Evolutionary conservation across 2,329 filamentous ascomycete genomes (phyloP).

Genomic region (Diplodia seriata): DNA sequence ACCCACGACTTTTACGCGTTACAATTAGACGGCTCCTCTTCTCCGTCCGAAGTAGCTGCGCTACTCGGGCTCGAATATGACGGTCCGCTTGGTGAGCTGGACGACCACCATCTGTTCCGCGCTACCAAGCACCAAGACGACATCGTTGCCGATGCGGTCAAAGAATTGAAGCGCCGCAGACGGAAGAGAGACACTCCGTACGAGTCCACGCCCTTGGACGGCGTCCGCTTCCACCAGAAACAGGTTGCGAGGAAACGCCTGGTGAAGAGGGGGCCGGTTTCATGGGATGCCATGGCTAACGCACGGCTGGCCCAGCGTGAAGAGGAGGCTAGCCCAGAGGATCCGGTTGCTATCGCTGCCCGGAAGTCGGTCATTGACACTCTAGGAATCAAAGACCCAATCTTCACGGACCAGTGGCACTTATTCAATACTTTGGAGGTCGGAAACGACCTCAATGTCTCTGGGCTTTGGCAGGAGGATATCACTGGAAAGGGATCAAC

Average conservation of each 20-base stretch:
- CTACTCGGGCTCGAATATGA: slow-evolving; percentile 80
- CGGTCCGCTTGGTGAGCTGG: slow-evolving; percentile 77
- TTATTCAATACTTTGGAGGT: slow-evolving; percentile 80
- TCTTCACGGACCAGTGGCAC: slow-evolving; percentile 96
- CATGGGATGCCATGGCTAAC: background rate
- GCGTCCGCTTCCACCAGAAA: slow-evolving; percentile 80
- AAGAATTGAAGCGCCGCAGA: slow-evolving; percentile 63
- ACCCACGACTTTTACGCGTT: slow-evolving; percentile 92
- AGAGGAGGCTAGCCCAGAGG: background rate
- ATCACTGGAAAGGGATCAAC: slow-evolving; percentile 89
- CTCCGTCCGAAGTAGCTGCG: slow-evolving; percentile 73
- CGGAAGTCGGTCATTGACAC: slow-evolving; percentile 66
- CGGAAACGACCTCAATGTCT: slow-evolving; percentile 96
- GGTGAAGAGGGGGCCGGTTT: slow-evolving; percentile 59
- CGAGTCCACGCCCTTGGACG: slow-evolving; percentile 68
- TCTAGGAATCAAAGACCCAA: slow-evolving; percentile 84
- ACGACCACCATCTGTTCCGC: slow-evolving; percentile 85
- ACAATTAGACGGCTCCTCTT: slow-evolving; percentile 72
- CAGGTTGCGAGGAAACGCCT: slow-evolving; percentile 68
- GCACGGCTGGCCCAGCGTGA: background rate
- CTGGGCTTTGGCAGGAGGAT: slow-evolving; percentile 86
- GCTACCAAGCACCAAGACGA: slow-evolving; percentile 65
- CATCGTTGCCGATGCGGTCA: slow-evolving; percentile 58
- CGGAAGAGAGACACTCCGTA: slow-evolving; percentile 64
- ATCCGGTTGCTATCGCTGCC: slow-evolving; percentile 8